These are phyloP conservation scores for Polychaeton citri DNA, from an alignment of 2,329 filamentous ascomycete genomes.

Conservation along the genomic window DNA sequence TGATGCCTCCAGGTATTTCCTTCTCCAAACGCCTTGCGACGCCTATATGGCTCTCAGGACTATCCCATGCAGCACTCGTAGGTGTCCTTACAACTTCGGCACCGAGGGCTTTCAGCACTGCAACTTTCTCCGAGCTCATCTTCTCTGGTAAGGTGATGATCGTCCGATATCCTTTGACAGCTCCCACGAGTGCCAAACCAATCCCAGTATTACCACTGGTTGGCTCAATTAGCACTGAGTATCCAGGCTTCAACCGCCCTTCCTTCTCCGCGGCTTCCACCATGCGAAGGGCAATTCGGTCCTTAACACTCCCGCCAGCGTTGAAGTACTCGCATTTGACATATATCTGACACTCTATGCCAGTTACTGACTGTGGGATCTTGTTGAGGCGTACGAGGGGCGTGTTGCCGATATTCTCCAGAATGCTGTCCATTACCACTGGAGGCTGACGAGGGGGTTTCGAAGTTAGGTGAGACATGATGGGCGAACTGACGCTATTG, in stretches of 20 bases:
- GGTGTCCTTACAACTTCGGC: slow-evolving; percentile 97
- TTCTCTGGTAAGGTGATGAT: slow-evolving; percentile 99
- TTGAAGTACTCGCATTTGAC: slow-evolving; percentile 28
- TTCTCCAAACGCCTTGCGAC: slow-evolving; percentile 82
- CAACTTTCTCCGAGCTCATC: slow-evolving; percentile 97
- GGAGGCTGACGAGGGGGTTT: slow-evolving; percentile 38
- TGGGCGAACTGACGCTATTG: too few relatives aligned
- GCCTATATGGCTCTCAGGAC: slow-evolving; percentile 91
- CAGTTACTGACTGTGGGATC: slow-evolving; percentile 69
- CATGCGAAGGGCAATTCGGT: slow-evolving; percentile 95
- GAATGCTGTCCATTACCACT: slow-evolving; percentile 52
- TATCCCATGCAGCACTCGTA: slow-evolving; percentile 88
- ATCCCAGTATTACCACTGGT: slow-evolving; percentile 98
- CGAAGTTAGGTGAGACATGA: slow-evolving; percentile 24
- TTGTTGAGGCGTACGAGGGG: slow-evolving; percentile 91
- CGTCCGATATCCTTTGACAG: slow-evolving; percentile 94
- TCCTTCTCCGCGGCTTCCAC: slow-evolving; percentile 86
- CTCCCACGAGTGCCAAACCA: slow-evolving; percentile 81
- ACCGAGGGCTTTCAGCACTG: slow-evolving; percentile 81
- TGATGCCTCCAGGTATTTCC: slow-evolving; percentile 93
- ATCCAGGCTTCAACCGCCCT: slow-evolving; percentile 89
- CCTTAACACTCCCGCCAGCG: slow-evolving; percentile 74
- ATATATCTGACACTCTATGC: slow-evolving; percentile 55
- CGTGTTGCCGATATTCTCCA: slow-evolving; percentile 86
- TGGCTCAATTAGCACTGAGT: slow-evolving; percentile 84